phyloP scores from a whole-genome alignment of 768 basidiomycete species.

The Arthromyces matolae region DNA sequence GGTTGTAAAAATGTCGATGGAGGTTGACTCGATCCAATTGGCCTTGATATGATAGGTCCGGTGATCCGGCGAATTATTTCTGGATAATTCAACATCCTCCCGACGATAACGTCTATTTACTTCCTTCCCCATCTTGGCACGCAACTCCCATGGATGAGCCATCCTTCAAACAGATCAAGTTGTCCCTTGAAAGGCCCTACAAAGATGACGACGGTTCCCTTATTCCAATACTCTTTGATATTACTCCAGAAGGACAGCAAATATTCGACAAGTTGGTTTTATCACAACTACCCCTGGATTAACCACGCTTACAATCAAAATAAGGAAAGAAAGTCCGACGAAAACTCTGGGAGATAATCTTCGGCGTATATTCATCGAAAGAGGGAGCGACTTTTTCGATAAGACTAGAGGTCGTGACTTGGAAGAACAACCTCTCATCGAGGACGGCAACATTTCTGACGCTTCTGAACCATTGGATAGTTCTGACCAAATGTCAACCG shows the following conservation, averaged over 20 bases:
- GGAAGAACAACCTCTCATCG: slow-evolving; percentile 1
- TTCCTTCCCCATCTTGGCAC: too few species aligned
- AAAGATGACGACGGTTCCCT: slow-evolving; percentile 69
- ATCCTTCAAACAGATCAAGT: slow-evolving; percentile 55
- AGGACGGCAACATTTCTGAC: slow-evolving; percentile 10
- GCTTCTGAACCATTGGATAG: slow-evolving; percentile 23
- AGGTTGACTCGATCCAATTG: slow-evolving; percentile 15
- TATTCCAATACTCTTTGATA: slow-evolving; percentile 64
- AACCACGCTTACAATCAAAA: slow-evolving; percentile 12
- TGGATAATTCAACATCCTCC: not conserved
- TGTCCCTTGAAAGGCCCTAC: slow-evolving; percentile 78
- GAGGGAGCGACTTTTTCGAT: slow-evolving; percentile 76
- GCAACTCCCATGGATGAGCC: slow-evolving; percentile 25
- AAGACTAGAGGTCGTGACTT: slow-evolving; percentile 11
- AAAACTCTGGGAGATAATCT: slow-evolving; percentile 63
- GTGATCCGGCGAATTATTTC: slow-evolving; percentile 15
- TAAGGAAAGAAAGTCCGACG: slow-evolving; percentile 53
- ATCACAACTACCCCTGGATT: slow-evolving; percentile 5
- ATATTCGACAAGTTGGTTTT: slow-evolving; percentile 67
- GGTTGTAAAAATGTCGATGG: slow-evolving; percentile 1
- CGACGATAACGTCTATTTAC: not conserved
- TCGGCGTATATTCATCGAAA: slow-evolving; percentile 66
- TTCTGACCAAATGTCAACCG: slow-evolving; percentile 24
- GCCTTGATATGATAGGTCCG: slow-evolving; percentile 16
- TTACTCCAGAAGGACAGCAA: slow-evolving; percentile 63